These are phyloP conservation scores for Penicillium sp. DNA, from an alignment of 2,329 filamentous ascomycete genomes.

Conservation along the genomic window DNA sequence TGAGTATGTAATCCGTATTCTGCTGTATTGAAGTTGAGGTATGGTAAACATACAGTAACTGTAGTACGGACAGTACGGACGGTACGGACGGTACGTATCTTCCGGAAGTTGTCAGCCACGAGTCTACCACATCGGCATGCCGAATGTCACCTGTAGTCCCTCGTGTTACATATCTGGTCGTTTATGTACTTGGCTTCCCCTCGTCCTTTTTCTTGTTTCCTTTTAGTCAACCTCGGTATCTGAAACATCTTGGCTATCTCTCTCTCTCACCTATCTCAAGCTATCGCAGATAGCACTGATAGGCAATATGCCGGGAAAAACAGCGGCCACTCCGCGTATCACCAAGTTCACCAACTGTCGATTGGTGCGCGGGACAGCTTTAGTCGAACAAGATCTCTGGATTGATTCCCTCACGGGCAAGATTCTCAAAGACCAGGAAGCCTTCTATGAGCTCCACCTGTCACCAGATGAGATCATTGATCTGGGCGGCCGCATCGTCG, in stretches of 20 bases:
- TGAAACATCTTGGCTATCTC: neutral
- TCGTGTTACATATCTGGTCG: slow-evolving; percentile 20
- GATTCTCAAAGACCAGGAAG: slow-evolving; percentile 70
- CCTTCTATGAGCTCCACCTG: slow-evolving; percentile 51
- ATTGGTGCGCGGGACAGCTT: slow-evolving; percentile 65
- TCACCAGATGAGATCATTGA: slow-evolving; percentile 74
- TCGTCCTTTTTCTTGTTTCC: neutral
- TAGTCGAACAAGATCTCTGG: slow-evolving; percentile 83
- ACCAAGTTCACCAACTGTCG: slow-evolving; percentile 90
- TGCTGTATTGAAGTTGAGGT: no score
- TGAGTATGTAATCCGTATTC: neutral
- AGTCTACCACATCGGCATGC: slow-evolving; percentile 24
- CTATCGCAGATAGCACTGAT: neutral
- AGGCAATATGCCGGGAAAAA: slow-evolving; percentile 39
- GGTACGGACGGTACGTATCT: neutral
- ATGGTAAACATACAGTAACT: no score
- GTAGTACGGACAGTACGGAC: neutral
- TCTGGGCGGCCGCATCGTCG: slow-evolving; percentile 77
- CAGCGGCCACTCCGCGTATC: slow-evolving; percentile 51
- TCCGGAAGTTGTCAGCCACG: neutral
- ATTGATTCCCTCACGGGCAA: slow-evolving; percentile 79
- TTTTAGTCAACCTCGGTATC: neutral
- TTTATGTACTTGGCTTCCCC: slow-evolving; percentile 9
- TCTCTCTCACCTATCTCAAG: slow-evolving; percentile 20
- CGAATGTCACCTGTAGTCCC: slow-evolving; percentile 19